Conservation (phyloP, 129 eudicot genomes). For the Glebionis coronaria region DNA sequence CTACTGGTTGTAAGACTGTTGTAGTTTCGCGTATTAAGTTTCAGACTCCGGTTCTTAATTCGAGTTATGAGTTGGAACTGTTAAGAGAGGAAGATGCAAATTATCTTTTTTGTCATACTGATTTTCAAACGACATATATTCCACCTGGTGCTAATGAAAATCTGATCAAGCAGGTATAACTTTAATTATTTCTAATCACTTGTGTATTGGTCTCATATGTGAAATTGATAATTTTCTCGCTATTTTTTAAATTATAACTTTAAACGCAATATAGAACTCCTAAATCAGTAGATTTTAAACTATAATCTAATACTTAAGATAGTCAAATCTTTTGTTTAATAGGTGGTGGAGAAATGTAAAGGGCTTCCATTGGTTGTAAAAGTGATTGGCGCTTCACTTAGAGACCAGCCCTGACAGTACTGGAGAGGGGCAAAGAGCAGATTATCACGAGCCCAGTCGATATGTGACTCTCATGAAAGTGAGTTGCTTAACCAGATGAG, state of each 20-base stretch:
- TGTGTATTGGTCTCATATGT: no score
- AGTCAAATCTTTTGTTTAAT: background rate
- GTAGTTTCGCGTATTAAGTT: conserved; percentile 81
- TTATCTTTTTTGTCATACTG: conserved; percentile 71
- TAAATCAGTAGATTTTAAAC: no score
- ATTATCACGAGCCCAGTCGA: conserved; percentile 61
- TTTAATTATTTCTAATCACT: background rate
- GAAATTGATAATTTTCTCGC: no score
- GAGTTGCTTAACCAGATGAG: conserved; percentile 79
- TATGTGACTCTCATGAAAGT: conserved; percentile 69
- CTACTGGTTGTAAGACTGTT: conserved; percentile 80
- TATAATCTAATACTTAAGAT: background rate
- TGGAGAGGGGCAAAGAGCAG: conserved; percentile 74
- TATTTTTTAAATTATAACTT: no score
- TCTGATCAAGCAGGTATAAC: conserved; percentile 67
- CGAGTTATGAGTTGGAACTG: conserved; percentile 64
- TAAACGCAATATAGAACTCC: no score
- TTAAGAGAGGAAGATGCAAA: conserved; percentile 64
- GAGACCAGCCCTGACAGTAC: conserved; percentile 67
- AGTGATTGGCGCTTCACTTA: conserved; percentile 88
- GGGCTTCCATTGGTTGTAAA: conserved; percentile 91
- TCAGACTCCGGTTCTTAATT: conserved; percentile 43
- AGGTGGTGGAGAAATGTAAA: conserved; percentile 84
- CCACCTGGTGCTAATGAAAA: conserved; percentile 46
- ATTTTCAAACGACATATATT: conserved; percentile 50